Evolutionary conservation across 1,284 basidiomycete species (phyloP), one percentile per base, ranked within the genome.

Genomic region (Rhodofomes roseus): DNA sequence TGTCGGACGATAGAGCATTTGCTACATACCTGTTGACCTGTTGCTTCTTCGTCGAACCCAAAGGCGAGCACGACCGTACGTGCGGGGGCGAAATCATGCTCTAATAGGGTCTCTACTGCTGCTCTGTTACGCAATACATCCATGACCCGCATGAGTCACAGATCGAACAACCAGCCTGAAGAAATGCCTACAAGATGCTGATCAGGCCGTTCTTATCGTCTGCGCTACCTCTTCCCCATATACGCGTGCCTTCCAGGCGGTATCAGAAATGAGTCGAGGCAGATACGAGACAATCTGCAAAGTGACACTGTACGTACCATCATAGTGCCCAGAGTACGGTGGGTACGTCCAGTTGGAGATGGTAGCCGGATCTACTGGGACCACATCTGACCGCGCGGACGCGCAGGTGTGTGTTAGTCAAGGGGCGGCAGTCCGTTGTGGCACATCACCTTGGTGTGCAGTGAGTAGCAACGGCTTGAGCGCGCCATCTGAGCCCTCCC

Each of bases 41-140:
- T 74, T 1, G 77, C 70, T 71, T 92, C 89, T 66, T 91, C 90
- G 66, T 91, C 89, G 55, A 84, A 84, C 11, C 90, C 90, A 55
- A 82, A 85, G 1, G 83, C 82, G 41, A 89, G 72, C n/a, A 91
- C 76, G 43, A 91, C 74, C 0, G 79, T 80, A 4, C 85, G 78
- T 20, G 70, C 69, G 0, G 84, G 86, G 22, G 73, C 60, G 63
- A 84, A 87, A 23, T 76, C 81, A 18, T 70, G 71, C 56, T 78
- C 73, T 14, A 88, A 65, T 1, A 88, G 73, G 0, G 77, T 73
- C 62, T 87, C 83, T 4, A 88, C 66, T 0, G 82, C 75, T 3
- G 75, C 54, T 16, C 25, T 22, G 36, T 20, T 41, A 20, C n/a
- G n/a, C n/a, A n/a, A n/a, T n/a, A 29, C 27, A 29, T 27, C 27